phyloP scores from a whole-genome alignment of 2,329 filamentous ascomycete genomes.

The Diaporthe longicolla region DNA sequence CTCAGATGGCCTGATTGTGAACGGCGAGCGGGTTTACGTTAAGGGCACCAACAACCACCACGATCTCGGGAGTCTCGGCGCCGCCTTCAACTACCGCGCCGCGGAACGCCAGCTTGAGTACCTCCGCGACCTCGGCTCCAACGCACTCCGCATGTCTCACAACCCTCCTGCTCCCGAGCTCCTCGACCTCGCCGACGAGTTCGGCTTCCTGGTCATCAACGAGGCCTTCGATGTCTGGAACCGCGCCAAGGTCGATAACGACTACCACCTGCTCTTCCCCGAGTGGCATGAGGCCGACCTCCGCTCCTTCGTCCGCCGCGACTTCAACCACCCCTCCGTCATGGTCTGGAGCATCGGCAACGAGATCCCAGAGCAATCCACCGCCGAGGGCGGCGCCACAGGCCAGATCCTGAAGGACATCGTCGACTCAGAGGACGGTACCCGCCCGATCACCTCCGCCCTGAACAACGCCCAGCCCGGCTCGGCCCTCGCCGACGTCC shows the following conservation, averaged over 20 bases:
- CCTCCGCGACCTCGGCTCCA: conserved; percentile 64
- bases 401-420: conserved; percentile 58
- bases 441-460: conserved; percentile 59
- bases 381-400: conserved; percentile 49
- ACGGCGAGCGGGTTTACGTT: conserved; percentile 59
- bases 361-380: conserved; percentile 64
- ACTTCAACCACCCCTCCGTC: conserved; percentile 68
- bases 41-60: conserved; percentile 66
- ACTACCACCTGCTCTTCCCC: conserved; percentile 65
- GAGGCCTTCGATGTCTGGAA: conserved; percentile 68
- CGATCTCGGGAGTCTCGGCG: conserved; percentile 64
- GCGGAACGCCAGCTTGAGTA: conserved; percentile 63
- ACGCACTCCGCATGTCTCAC: conserved; percentile 66
- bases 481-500: conserved; percentile 54
- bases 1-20: conserved; percentile 60
- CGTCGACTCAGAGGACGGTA: conserved; percentile 61
- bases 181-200: conserved; percentile 62
- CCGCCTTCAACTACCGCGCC: conserved; percentile 65
- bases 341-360: conserved; percentile 69
- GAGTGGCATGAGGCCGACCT: conserved; percentile 69
- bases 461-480: conserved; percentile 62
- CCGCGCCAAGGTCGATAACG: conserved; percentile 58
- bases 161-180: conserved; percentile 67
- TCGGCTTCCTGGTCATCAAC: conserved; percentile 66
- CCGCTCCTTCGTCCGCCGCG: conserved; percentile 64